phyloP scores from a whole-genome alignment of 2,329 filamentous ascomycete species.

The Ascosphaera apis region DNA sequence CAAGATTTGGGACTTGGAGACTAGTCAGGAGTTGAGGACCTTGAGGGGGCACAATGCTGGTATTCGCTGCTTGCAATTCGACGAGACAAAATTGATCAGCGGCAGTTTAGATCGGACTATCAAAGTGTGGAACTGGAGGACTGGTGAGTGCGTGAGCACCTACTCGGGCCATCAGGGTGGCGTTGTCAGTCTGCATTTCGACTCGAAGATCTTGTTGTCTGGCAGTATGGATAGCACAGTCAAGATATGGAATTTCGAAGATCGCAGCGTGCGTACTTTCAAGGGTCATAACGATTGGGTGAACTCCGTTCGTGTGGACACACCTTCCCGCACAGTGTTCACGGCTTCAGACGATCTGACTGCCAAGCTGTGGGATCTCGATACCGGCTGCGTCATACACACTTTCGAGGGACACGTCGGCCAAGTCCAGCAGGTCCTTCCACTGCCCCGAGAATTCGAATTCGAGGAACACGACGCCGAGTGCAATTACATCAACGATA shows the following conservation, averaged over 20 bases:
- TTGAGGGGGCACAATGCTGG: constrained; percentile 60
- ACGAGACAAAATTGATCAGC: constrained; percentile 74
- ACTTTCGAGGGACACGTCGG: constrained; percentile 77
- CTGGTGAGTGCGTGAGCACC: constrained; percentile 63
- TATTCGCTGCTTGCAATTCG: constrained; percentile 77
- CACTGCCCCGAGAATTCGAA: constrained; percentile 71
- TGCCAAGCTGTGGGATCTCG: constrained; percentile 79
- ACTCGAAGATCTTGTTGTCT: constrained; percentile 60
- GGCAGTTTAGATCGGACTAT: constrained; percentile 73
- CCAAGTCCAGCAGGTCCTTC: constrained; percentile 76
- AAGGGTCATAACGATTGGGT: constrained; percentile 86
- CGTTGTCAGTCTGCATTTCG: constrained; percentile 73
- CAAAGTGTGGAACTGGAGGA: constrained; percentile 93
- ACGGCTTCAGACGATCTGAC: constrained; percentile 88
- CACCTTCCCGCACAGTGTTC: constrained; percentile 59
- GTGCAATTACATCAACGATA: constrained; percentile 22
- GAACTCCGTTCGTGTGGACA: constrained; percentile 79
- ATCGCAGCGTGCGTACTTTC: constrained; percentile 56
- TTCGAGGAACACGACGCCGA: constrained; percentile 46
- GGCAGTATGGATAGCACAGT: constrained; percentile 77
- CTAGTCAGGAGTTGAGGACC: constrained; percentile 65
- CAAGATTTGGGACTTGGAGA: constrained; percentile 90
- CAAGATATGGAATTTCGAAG: constrained; percentile 80
- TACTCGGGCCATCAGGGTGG: constrained; percentile 59
- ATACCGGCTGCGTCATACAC: constrained; percentile 54